These are phyloP conservation scores for Monosporascus sp. DNA, from an alignment of 2,329 filamentous ascomycete genomes.

Conservation along the genomic window DNA sequence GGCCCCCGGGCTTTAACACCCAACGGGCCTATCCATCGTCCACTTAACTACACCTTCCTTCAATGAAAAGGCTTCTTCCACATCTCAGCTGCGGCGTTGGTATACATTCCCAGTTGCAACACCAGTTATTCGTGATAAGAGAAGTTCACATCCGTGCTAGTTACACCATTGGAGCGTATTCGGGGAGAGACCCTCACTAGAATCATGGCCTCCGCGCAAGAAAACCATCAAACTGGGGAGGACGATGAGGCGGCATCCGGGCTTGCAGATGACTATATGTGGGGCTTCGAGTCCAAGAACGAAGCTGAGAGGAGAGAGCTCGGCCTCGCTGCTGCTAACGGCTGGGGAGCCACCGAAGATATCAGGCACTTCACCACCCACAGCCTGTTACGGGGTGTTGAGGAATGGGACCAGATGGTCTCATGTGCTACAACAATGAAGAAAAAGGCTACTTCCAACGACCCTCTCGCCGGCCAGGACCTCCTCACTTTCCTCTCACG, in stretches of 20 bases:
- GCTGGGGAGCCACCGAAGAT: slow-evolving; percentile 17
- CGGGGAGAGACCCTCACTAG: too few relatives aligned
- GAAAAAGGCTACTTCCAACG: slow-evolving; percentile 10
- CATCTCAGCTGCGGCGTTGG: too few relatives aligned
- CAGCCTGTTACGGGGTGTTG: slow-evolving; percentile 25
- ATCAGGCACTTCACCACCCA: slow-evolving; percentile 19
- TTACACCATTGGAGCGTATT: too few relatives aligned
- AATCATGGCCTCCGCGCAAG: too few relatives aligned
- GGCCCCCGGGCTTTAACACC: too few relatives aligned
- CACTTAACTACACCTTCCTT: too few relatives aligned
- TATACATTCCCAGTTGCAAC: too few relatives aligned
- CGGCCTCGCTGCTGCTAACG: slow-evolving; percentile 16
- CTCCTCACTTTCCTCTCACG: slow-evolving; percentile 17
- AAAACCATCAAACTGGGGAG: background rate
- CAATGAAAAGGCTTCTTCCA: too few relatives aligned
- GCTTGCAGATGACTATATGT: slow-evolving; percentile 22
- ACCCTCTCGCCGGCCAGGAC: slow-evolving; percentile 21
- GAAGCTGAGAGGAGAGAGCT: slow-evolving; percentile 23
- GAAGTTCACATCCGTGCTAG: too few relatives aligned
- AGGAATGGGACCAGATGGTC: slow-evolving; percentile 29
- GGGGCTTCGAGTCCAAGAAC: slow-evolving; percentile 25
- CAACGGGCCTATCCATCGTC: too few relatives aligned
- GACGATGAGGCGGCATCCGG: slow-evolving; percentile 1
- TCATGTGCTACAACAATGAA: slow-evolving; percentile 24
- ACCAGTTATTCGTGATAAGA: too few relatives aligned